phyloP scores from a whole-genome alignment of 352 stramenopile species.

The Phytophthora hibernalis region DNA sequence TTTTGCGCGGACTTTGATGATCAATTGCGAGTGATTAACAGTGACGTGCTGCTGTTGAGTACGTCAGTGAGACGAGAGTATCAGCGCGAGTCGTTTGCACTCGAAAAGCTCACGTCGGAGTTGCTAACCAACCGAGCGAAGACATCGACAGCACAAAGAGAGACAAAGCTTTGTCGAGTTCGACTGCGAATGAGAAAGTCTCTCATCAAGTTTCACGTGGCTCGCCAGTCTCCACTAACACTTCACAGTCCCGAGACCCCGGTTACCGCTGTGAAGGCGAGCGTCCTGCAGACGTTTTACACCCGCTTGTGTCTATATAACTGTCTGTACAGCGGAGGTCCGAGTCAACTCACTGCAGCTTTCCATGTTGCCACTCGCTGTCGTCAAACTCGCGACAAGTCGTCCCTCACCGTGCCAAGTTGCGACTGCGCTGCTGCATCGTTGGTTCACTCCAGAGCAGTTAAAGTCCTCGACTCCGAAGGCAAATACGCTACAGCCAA shows the following conservation, averaged over 20 bases:
- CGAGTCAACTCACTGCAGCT: slow-evolving; percentile 29
- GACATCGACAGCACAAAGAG: not conserved
- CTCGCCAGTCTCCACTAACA: not conserved
- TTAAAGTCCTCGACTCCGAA: slow-evolving; percentile 35
- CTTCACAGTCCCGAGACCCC: not conserved
- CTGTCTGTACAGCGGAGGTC: slow-evolving; percentile 21
- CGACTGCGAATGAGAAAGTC: slow-evolving; percentile 13
- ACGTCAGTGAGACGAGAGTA: slow-evolving; percentile 27
- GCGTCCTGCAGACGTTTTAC: slow-evolving; percentile 35
- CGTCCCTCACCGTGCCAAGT: slow-evolving; percentile 17
- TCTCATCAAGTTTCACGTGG: slow-evolving; percentile 26
- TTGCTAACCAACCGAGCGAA: slow-evolving; percentile 8
- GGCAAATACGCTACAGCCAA: slow-evolving; percentile 62
- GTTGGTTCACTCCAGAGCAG: slow-evolving; percentile 15
- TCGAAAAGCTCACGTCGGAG: slow-evolving; percentile 30
- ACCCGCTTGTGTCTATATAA: slow-evolving; percentile 33
- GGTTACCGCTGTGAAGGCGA: slow-evolving; percentile 30
- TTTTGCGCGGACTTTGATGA: slow-evolving; percentile 37
- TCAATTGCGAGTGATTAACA: slow-evolving; percentile 24
- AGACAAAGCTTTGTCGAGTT: not conserved
- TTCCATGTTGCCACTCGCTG: slow-evolving; percentile 22
- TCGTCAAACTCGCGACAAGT: slow-evolving; percentile 21
- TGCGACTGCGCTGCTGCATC: slow-evolving; percentile 17
- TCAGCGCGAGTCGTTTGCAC: slow-evolving; percentile 28
- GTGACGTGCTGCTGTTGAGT: slow-evolving; percentile 20